phyloP scores from a whole-genome alignment of 2,329 filamentous ascomycete genomes.

The Trichothecium sympodiale region DNA sequence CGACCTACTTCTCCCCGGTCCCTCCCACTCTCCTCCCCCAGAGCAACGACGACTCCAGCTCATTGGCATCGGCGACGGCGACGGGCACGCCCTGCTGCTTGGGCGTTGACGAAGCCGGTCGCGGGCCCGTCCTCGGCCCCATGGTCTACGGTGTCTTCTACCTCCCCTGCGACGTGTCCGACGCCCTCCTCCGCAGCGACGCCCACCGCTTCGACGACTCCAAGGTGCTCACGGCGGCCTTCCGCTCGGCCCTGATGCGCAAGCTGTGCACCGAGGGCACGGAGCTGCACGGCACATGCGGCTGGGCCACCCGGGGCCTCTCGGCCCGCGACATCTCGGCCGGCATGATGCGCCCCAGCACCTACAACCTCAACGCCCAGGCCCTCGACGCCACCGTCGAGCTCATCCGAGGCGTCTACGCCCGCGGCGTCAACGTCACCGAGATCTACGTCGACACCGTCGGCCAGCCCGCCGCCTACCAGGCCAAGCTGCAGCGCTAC shows the following conservation, averaged over 20 bases:
- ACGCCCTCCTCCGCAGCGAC: slow-evolving; percentile 58
- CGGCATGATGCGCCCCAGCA: slow-evolving; percentile 56
- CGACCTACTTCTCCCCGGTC: slow-evolving; percentile 60
- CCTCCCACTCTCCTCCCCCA: slow-evolving; percentile 47
- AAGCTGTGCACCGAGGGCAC: slow-evolving; percentile 55
- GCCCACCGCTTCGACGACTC: slow-evolving; percentile 89
- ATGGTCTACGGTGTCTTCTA: slow-evolving; percentile 64
- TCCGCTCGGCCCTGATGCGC: slow-evolving; percentile 60
- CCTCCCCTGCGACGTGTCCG: slow-evolving; percentile 62
- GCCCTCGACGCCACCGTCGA: slow-evolving; percentile 85
- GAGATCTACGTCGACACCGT: slow-evolving; percentile 96
- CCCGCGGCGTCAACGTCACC: slow-evolving; percentile 66
- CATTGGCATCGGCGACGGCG: too few relatives aligned
- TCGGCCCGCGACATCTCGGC: slow-evolving; percentile 76
- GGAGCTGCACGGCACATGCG: slow-evolving; percentile 46
- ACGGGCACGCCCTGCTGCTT: slow-evolving; percentile 50
- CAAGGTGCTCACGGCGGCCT: slow-evolving; percentile 75
- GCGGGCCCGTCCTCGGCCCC: slow-evolving; percentile 81
- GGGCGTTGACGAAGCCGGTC: slow-evolving; percentile 87
- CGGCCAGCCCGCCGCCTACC: slow-evolving; percentile 71
- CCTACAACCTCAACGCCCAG: slow-evolving; percentile 91
- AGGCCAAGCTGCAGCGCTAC: slow-evolving; percentile 69
- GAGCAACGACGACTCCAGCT: slow-evolving; percentile 18
- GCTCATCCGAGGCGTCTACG: slow-evolving; percentile 68
- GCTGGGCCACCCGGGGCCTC: slow-evolving; percentile 73